Conservation (phyloP, 495 filamentous ascomycete genomes). For the Parmelia sp. region DNA sequence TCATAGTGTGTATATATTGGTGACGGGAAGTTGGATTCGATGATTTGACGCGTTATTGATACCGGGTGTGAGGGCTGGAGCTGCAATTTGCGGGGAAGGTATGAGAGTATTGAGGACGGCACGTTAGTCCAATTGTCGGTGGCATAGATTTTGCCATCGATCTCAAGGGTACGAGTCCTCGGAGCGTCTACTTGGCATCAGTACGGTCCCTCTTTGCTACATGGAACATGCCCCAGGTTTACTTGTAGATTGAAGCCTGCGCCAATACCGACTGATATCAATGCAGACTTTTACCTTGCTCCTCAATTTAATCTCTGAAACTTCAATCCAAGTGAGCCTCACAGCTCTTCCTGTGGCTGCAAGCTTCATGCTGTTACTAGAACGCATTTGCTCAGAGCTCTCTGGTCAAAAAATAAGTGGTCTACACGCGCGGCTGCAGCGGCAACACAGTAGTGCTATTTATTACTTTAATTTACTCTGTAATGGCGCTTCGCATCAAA, state of each 20-base stretch:
- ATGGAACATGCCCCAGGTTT: neutral
- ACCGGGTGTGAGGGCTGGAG: conserved; percentile 84
- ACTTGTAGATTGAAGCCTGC: conserved; percentile 21
- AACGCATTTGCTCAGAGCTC: neutral
- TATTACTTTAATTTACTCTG: too few relatives aligned
- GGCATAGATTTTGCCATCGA: conserved; percentile 57
- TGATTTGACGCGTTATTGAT: conserved; percentile 80
- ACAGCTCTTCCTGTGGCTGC: conserved; percentile 43
- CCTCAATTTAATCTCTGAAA: conserved; percentile 8
- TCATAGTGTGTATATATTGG: conserved; percentile 72
- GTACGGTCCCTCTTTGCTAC: neutral
- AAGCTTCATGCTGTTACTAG: conserved; percentile 35
- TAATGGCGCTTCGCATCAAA: too few relatives aligned
- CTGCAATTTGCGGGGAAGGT: conserved; percentile 70
- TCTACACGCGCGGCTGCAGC: neutral
- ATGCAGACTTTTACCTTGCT: neutral
- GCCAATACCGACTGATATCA: conserved; percentile 2
- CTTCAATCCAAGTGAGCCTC: conserved; percentile 30
- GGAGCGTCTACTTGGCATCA: conserved; percentile 13
- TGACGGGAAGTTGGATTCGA: conserved; percentile 78
- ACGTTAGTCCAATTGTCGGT: conserved; percentile 84
- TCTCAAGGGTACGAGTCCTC: conserved; percentile 32
- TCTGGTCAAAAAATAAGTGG: neutral
- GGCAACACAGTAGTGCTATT: too few relatives aligned
- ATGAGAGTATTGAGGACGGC: conserved; percentile 63